phyloP scores from a whole-genome alignment of 176 grass and related monocot genomes.

The Oryza brachyantha region DNA sequence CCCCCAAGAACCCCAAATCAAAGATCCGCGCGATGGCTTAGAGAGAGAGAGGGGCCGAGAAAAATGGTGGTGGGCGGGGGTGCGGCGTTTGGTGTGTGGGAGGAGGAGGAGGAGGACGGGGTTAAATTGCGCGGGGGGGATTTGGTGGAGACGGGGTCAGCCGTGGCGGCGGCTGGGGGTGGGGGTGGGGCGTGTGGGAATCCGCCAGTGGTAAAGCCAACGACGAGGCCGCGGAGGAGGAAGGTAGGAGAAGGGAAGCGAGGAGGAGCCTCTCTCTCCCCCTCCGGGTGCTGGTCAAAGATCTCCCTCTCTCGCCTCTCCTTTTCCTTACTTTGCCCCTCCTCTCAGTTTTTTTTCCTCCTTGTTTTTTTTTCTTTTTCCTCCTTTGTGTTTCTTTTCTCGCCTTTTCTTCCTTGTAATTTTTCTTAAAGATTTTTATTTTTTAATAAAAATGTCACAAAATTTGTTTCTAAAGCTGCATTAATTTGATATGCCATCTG shows the following conservation, averaged over 20 bases:
- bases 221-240: not conserved
- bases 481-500: too few relatives aligned
- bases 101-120: constrained; percentile 2
- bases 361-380: too few relatives aligned
- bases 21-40: constrained; percentile 41
- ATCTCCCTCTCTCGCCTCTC: not conserved
- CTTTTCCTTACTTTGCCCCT: not conserved
- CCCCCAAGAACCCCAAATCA: constrained; percentile 15
- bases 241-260: not conserved
- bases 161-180: constrained; percentile 32
- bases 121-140: constrained; percentile 36
- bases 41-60: not conserved
- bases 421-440: too few relatives aligned
- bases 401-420: too few relatives aligned
- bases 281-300: constrained; percentile 33
- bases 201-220: constrained; percentile 38
- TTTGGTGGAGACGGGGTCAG: constrained; percentile 46
- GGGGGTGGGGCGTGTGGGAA: constrained; percentile 29
- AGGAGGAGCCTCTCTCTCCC: too few relatives aligned
- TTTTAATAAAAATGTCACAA: too few relatives aligned
- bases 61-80: constrained; percentile 24
- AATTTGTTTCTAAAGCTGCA: too few relatives aligned
- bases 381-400: too few relatives aligned
- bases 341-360: too few relatives aligned
- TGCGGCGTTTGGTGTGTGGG: constrained; percentile 27